These are phyloP conservation scores for Dendrocalamus latiflorus DNA, from an alignment of 202 grass and related monocot genomes.

Conservation along the genomic window DNA sequence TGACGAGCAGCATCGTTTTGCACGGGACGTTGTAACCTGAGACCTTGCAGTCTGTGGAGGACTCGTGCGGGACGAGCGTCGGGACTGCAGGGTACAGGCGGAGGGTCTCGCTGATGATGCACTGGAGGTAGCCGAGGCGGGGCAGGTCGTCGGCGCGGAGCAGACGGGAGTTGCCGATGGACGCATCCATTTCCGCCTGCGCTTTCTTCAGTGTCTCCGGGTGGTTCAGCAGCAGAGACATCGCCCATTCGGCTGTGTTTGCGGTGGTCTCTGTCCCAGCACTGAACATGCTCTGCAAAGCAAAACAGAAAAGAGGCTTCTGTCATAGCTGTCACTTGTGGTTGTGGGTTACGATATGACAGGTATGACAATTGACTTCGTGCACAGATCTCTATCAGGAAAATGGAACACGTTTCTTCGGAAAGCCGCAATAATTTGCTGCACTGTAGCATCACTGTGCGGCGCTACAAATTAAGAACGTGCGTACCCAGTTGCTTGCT, in stretches of 20 bases:
- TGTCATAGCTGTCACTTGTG: too few species aligned
- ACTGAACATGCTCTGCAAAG: slow-evolving; percentile 36
- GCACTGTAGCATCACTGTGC: too few species aligned
- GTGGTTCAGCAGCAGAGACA: slow-evolving; percentile 54
- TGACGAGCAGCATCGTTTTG: slow-evolving; percentile 52
- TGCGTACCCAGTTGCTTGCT: too few species aligned
- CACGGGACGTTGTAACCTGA: slow-evolving; percentile 33
- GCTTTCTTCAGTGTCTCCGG: slow-evolving; percentile 32
- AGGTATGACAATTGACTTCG: too few species aligned
- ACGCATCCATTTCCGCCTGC: slow-evolving; percentile 29
- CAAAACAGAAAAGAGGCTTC: background rate
- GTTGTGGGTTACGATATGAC: too few species aligned
- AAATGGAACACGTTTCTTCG: too few species aligned
- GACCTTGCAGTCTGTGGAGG: slow-evolving; percentile 21
- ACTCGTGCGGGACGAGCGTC: slow-evolving; percentile 49
- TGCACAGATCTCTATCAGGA: too few species aligned
- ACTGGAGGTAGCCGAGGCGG: slow-evolving; percentile 35
- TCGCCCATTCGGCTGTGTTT: slow-evolving; percentile 49
- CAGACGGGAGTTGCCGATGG: slow-evolving; percentile 14
- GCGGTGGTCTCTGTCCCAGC: slow-evolving; percentile 46
- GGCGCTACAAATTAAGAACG: too few species aligned
- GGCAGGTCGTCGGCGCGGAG: slow-evolving; percentile 24
- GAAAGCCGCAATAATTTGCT: too few species aligned
- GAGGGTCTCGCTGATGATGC: slow-evolving; percentile 40
- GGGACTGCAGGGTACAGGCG: slow-evolving; percentile 33